Conservation (phyloP, 2,329 filamentous ascomycete genomes). For the Epichloe glyceriae region DNA sequence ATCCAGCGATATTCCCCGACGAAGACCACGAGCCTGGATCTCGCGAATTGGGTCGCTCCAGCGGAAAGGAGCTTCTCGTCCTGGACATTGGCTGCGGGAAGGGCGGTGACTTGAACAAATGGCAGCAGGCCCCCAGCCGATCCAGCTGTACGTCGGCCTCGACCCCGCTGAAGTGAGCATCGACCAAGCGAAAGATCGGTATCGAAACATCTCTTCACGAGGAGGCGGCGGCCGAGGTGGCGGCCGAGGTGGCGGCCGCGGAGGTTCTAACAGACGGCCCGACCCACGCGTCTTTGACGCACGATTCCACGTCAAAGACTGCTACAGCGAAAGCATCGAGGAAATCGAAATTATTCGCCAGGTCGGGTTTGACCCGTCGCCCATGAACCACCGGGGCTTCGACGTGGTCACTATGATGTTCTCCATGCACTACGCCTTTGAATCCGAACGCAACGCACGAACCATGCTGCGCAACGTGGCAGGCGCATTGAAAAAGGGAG, state of each 20-base stretch:
- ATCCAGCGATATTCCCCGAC: constrained; percentile 92
- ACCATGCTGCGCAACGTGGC: constrained; percentile 92
- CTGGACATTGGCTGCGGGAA: constrained; percentile 95
- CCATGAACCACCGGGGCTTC: constrained; percentile 68
- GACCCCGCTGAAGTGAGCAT: constrained; percentile 91
- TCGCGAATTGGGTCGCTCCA: constrained; percentile 36
- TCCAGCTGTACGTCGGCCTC: constrained; percentile 87
- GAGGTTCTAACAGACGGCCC: constrained; percentile 34
- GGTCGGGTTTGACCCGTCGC: constrained; percentile 72
- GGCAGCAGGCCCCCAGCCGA: constrained; percentile 87
- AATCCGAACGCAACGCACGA: constrained; percentile 77
- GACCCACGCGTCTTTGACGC: constrained; percentile 60
- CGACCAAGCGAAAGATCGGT: constrained; percentile 77
- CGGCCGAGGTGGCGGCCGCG: constrained; percentile 41
- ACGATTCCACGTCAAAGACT: constrained; percentile 84
- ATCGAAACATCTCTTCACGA: constrained; percentile 54
- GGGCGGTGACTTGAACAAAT: constrained; percentile 88
- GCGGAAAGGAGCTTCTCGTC: constrained; percentile 56
- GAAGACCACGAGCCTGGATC: constrained; percentile 57
- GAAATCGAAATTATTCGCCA: constrained; percentile 71
- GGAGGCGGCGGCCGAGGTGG: constrained; percentile 43
- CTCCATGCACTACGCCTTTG: constrained; percentile 97
- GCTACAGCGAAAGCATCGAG: constrained; percentile 73
- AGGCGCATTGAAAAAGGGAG: constrained; percentile 81
- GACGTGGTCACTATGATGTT: constrained; percentile 99